Evolutionary conservation across 2,329 filamentous ascomycete genomes (phyloP).

Genomic region (Clarireedia monteithiana): DNA sequence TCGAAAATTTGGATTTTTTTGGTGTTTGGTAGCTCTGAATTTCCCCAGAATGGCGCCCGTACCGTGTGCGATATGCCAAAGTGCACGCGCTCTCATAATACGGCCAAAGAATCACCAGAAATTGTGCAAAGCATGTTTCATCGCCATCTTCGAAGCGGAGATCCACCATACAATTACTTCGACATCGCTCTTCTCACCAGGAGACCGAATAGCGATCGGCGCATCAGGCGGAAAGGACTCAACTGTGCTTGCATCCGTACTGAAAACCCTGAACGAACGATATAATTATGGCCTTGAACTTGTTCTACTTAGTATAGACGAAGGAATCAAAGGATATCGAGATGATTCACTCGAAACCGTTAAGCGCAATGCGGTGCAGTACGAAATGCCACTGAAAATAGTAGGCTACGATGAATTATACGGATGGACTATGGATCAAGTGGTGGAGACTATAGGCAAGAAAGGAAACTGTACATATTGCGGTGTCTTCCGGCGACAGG

Average conservation of each 20-base stretch:
- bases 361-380: slow-evolving; percentile 85
- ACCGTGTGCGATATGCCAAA: slow-evolving; percentile 68
- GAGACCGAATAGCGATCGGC: slow-evolving; percentile 87
- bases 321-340: slow-evolving; percentile 93
- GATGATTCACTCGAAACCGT: slow-evolving; percentile 96
- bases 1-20: background rate
- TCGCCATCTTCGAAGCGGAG: slow-evolving; percentile 82
- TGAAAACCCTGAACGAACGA: slow-evolving; percentile 90
- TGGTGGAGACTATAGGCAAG: slow-evolving; percentile 92
- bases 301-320: slow-evolving; percentile 84
- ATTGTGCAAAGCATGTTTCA: slow-evolving; percentile 84
- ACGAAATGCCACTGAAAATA: slow-evolving; percentile 85
- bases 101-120: slow-evolving; percentile 93
- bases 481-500: slow-evolving; percentile 90
- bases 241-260: slow-evolving; percentile 86
- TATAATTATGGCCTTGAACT: slow-evolving; percentile 81
- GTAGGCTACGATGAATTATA: slow-evolving; percentile 91
- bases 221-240: slow-evolving; percentile 97
- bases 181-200: slow-evolving; percentile 70
- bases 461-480: slow-evolving; percentile 99
- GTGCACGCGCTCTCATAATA: slow-evolving; percentile 76
- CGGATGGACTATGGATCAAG: slow-evolving; percentile 99
- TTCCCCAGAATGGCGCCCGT: slow-evolving; percentile 57
- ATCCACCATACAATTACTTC: slow-evolving; percentile 86
- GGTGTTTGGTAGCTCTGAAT: background rate